Evolutionary conservation across 768 basidiomycete genomes (phyloP).

Genomic region (Hypsizygus marmoreus): DNA sequence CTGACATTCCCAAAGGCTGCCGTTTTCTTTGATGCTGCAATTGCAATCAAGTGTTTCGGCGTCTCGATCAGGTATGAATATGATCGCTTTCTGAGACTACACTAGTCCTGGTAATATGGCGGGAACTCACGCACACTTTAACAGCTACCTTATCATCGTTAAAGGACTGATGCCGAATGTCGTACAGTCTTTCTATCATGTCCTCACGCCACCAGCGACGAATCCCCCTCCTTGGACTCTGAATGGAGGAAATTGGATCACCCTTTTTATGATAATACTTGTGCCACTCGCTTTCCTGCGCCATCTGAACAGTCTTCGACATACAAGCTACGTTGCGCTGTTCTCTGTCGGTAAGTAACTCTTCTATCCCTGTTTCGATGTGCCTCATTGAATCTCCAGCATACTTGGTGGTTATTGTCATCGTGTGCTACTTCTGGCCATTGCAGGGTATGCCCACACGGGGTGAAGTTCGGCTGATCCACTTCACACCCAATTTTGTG

Average conservation of each 20-base stretch:
- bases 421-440: conserved; percentile 78
- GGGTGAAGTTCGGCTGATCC: conserved; percentile 72
- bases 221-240: conserved; percentile 77
- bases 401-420: conserved; percentile 79
- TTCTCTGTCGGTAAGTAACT: conserved; percentile 78
- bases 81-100: conserved; percentile 6
- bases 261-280: conserved; percentile 72
- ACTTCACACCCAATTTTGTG: conserved; percentile 77
- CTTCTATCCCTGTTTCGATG: background rate
- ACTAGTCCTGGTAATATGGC: background rate
- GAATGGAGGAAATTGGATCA: conserved; percentile 82
- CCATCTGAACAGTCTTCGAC: conserved; percentile 80
- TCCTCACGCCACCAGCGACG: conserved; percentile 61
- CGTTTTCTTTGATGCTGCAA: conserved; percentile 89
- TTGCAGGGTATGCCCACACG: conserved; percentile 59
- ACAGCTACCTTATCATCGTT: conserved; percentile 86
- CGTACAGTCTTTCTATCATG: conserved; percentile 78
- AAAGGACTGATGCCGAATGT: conserved; percentile 94
- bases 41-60: conserved; percentile 96
- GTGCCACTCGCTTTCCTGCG: conserved; percentile 84
- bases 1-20: conserved; percentile 89
- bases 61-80: conserved; percentile 81
- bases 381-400: conserved; percentile 39
- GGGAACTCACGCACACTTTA: background rate
- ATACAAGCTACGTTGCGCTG: conserved; percentile 89